Base-by-base conservation (phyloP, 2,329 filamentous ascomycete species). In the Arthroderma uncinatum region DNA sequence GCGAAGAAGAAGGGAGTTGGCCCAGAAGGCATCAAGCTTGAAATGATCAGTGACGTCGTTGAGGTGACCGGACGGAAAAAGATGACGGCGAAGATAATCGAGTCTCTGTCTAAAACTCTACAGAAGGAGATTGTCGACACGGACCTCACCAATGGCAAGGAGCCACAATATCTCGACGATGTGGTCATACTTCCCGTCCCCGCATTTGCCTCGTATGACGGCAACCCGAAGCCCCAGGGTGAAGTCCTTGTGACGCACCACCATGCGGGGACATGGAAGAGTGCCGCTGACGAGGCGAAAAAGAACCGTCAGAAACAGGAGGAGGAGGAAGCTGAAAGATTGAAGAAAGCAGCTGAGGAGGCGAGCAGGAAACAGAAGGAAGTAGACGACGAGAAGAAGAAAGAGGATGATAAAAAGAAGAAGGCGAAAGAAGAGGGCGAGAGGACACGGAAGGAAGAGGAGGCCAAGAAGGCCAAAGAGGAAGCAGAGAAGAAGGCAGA, bases 11-110 rank as follows among this genome's bases (percentile, higher is more conserved):
- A 65, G 23, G 8, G 54, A 10, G 61, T 66, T 4, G 36, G 28
- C 1, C 55, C 65, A 9, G 28, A 54, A 14, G 53, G 57, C 1
- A 54, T 66, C n/a, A 64, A 59, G 1, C 48, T 66, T 10, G 64
- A 67, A 8, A 65, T 66, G 65, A 57, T 66, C 34, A 57, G 60
- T 1, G 65, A 67, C 56, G 64, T 67, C 10, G 62, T 67, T 4
- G 57, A 67, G 19, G 65, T 67, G 7, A 66, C 64, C 1, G 65
- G 65, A 1, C 65, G 64, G 2, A 65, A 65, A 55, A 65, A 64
- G n/a, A 65, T 67, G 62, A 66, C 65, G 0, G 53, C 65, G n/a
- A 57, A 57, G 14, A 56, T 66, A 12, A 14, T 66, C 37, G 53
- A 65, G 0, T 62, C 63, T 30, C 58, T 67, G 5, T 37, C 16